Conservation (phyloP, 2,329 filamentous ascomycete species). For the Trichoderma polysporum region DNA sequence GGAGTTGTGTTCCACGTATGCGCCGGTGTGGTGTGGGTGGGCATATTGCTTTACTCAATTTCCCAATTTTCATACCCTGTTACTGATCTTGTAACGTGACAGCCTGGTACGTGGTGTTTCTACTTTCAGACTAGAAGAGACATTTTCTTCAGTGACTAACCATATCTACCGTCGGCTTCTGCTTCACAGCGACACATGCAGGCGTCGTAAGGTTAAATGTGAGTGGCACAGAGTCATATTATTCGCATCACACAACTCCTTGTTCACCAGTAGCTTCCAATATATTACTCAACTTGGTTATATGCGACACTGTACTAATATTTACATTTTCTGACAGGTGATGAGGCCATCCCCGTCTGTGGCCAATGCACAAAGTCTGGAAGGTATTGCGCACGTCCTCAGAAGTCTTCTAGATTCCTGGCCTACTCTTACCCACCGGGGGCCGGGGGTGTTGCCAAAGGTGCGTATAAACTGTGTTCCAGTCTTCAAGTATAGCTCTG, state of each 20-base stretch:
- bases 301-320: neutral
- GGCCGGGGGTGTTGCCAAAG: neutral
- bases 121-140: neutral
- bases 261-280: neutral
- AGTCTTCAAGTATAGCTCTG: neutral
- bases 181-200: slow-evolving; percentile 37
- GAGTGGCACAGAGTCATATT: neutral
- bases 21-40: neutral
- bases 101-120: slow-evolving; percentile 7
- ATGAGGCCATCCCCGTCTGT: slow-evolving; percentile 35
- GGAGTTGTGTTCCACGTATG: neutral
- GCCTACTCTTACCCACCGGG: neutral
- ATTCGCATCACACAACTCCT: too few relatives aligned
- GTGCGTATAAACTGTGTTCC: neutral
- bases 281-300: slow-evolving; percentile 1
- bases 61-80: neutral
- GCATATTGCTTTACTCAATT: neutral
- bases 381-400: slow-evolving; percentile 37
- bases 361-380: slow-evolving; percentile 33
- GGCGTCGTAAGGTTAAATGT: slow-evolving; percentile 40
- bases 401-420: slow-evolving; percentile 23
- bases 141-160: neutral
- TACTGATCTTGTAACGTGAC: neutral
- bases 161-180: neutral
- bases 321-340: slow-evolving; percentile 29